Percentiles rank a stretch among this genome's conserved stretches.
Conservation (phyloP, 441 rosid species). For the Arabidopsis hybrid region DNA sequence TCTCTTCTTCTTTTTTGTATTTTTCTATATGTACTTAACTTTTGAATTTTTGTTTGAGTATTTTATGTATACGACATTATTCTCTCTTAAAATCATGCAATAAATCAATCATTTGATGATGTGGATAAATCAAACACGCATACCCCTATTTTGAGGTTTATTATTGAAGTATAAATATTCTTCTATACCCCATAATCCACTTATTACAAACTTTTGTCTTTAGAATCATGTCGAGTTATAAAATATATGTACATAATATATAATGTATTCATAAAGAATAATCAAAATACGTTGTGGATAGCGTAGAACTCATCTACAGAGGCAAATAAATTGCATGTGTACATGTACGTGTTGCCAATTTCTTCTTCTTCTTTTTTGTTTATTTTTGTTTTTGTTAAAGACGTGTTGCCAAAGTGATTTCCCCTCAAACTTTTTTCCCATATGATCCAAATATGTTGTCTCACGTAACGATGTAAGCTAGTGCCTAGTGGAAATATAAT, state of each 20-base stretch:
- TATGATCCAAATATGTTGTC: slow-evolving; percentile 25
- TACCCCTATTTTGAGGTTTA: slow-evolving; percentile 22
- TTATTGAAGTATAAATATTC: slow-evolving; percentile 18
- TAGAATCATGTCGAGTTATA: slow-evolving; percentile 11
- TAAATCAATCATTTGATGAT: slow-evolving; percentile 31
- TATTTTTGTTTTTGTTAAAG: background rate
- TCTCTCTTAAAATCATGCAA: slow-evolving; percentile 12
- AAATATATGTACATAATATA: background rate
- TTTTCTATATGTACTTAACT: slow-evolving; percentile 6
- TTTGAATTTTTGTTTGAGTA: slow-evolving; percentile 1
- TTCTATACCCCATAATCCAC: slow-evolving; percentile 37
- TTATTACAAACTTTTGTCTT: slow-evolving; percentile 25
- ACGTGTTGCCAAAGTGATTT: slow-evolving; percentile 45
- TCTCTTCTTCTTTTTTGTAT: slow-evolving; percentile 19
- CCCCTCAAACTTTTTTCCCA: background rate
- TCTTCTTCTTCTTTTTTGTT: too few relatives aligned
- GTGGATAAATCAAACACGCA: slow-evolving; percentile 15
- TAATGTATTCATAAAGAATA: background rate
- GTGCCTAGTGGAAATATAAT: slow-evolving; percentile 33
- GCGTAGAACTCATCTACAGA: slow-evolving; percentile 25
- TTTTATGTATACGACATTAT: slow-evolving; percentile 1
- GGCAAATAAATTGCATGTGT: slow-evolving; percentile 43
- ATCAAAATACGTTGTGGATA: slow-evolving; percentile 30
- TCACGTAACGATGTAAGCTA: slow-evolving; percentile 34
- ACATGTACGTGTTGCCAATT: slow-evolving; percentile 46